Conservation (phyloP, 495 filamentous ascomycete genomes). For the Tuber brumale region DNA sequence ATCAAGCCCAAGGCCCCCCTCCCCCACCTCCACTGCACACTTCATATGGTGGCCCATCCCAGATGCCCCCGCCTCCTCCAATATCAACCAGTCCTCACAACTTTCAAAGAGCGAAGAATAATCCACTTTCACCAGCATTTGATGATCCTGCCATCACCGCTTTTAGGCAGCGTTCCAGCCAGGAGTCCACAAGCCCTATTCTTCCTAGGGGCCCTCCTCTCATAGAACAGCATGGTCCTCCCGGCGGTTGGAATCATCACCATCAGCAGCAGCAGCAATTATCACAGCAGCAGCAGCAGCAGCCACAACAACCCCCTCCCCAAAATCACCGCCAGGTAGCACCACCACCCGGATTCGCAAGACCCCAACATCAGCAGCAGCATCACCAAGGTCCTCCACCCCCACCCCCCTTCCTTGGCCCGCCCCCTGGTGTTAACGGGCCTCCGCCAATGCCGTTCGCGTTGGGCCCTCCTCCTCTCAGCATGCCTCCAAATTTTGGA, state of each 20-base stretch:
- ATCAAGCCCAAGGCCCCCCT: conserved; percentile 25
- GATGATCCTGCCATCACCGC: conserved; percentile 40
- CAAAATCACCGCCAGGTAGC: conserved; percentile 39
- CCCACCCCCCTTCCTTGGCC: conserved; percentile 36
- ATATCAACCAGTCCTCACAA: conserved; percentile 40
- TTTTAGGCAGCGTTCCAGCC: conserved; percentile 34
- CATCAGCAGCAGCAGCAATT: conserved; percentile 26
- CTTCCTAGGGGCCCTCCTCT: conserved; percentile 37
- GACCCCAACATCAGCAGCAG: conserved; percentile 28
- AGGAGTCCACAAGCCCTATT: conserved; percentile 32
- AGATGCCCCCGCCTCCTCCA: conserved; percentile 41
- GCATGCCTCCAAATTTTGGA: conserved; percentile 35
- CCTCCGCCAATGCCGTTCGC: conserved; percentile 38
- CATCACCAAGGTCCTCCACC: conserved; percentile 40
- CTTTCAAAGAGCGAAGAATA: conserved; percentile 38
- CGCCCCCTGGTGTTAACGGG: conserved; percentile 35
- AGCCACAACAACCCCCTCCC: conserved; percentile 32
- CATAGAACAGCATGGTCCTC: conserved; percentile 41
- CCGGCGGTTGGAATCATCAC: conserved; percentile 32
- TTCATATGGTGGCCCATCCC: conserved; percentile 41
- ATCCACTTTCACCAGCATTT: conserved; percentile 37
- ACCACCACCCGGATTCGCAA: conserved; percentile 38
- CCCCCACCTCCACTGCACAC: conserved; percentile 34
- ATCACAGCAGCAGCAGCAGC: conserved; percentile 30
- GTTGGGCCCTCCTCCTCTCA: conserved; percentile 40